Conservation (phyloP, 192 early-diverging fungal species). For the Coemansia sp. region DNA sequence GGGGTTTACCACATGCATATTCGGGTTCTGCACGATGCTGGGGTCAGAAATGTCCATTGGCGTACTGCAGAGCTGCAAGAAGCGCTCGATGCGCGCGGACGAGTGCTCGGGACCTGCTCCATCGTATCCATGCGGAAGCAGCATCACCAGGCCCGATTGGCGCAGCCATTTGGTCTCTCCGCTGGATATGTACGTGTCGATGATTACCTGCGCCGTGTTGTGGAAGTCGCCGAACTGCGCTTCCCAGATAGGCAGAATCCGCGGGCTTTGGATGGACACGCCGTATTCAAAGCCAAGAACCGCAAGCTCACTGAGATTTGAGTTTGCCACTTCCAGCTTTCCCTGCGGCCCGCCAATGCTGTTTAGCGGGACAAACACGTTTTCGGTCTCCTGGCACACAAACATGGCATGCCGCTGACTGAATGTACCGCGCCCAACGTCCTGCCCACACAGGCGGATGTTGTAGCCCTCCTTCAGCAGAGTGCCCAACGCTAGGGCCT, state of each 20-base stretch:
- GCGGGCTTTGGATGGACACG: slow-evolving; percentile 85
- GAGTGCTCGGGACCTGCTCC: slow-evolving; percentile 95
- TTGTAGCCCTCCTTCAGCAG: slow-evolving; percentile 79
- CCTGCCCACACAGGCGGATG: slow-evolving; percentile 94
- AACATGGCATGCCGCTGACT: slow-evolving; percentile 97
- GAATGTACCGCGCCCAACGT: slow-evolving; percentile 97
- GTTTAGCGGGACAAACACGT: slow-evolving; percentile 85
- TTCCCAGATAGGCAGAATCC: slow-evolving; percentile 90
- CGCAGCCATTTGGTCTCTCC: slow-evolving; percentile 95
- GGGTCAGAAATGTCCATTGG: slow-evolving; percentile 61
- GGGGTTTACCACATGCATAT: slow-evolving; percentile 91
- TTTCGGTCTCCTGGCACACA: slow-evolving; percentile 86
- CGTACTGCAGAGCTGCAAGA: slow-evolving; percentile 89
- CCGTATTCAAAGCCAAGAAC: slow-evolving; percentile 96
- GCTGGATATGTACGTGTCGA: slow-evolving; percentile 85
- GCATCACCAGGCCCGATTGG: slow-evolving; percentile 87
- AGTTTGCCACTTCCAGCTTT: slow-evolving; percentile 86
- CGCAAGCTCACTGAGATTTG: slow-evolving; percentile 87
- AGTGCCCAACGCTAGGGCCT: slow-evolving; percentile 87
- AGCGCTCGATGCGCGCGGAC: slow-evolving; percentile 87
- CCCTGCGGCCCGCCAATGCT: slow-evolving; percentile 54
- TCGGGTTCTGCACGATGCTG: slow-evolving; percentile 67
- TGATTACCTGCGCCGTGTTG: slow-evolving; percentile 92
- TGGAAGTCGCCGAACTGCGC: slow-evolving; percentile 99
- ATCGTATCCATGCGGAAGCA: slow-evolving; percentile 94